Conservation (phyloP, 73 alveolate species). For the Uronychia setigera region DNA sequence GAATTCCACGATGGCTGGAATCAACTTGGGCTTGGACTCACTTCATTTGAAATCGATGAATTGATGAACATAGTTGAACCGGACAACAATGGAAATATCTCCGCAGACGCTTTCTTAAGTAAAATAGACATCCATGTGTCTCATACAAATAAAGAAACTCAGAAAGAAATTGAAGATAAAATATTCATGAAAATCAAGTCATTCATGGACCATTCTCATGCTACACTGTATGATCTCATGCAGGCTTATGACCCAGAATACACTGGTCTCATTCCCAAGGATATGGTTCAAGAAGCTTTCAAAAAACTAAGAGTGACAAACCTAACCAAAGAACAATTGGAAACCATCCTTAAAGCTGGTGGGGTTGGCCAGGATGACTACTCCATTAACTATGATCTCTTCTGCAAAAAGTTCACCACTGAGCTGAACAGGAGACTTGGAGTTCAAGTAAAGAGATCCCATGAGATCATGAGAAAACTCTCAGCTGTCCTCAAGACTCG, state of each 20-base stretch:
- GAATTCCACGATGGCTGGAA: constrained; percentile 55
- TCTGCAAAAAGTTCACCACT: constrained; percentile 8
- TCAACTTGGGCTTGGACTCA: constrained; percentile 28
- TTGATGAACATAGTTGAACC: constrained; percentile 33
- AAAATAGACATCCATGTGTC: constrained; percentile 28
- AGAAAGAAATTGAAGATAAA: constrained; percentile 17
- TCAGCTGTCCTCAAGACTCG: constrained; percentile 15
- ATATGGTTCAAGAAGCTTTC: constrained; percentile 22
- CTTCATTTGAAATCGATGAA: constrained; percentile 52
- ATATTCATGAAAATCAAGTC: constrained; percentile 49
- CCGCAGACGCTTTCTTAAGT: constrained; percentile 35
- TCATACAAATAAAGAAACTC: constrained; percentile 18
- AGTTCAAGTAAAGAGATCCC: constrained; percentile 7
- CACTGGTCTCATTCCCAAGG: constrained; percentile 16
- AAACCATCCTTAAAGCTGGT: constrained; percentile 26
- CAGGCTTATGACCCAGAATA: constrained; percentile 22
- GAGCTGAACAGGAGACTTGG: constrained; percentile 21
- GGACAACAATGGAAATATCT: constrained; percentile 23
- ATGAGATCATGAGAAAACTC: constrained; percentile 28
- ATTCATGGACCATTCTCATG: constrained; percentile 20
- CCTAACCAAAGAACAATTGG: constrained; percentile 39
- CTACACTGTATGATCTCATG: constrained; percentile 32
- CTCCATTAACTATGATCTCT: constrained; percentile 22
- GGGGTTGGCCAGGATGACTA: constrained; percentile 22
- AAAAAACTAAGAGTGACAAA: constrained; percentile 35